Base-by-base conservation (phyloP, 495 filamentous ascomycete species). In the Tirmania nivea region DNA sequence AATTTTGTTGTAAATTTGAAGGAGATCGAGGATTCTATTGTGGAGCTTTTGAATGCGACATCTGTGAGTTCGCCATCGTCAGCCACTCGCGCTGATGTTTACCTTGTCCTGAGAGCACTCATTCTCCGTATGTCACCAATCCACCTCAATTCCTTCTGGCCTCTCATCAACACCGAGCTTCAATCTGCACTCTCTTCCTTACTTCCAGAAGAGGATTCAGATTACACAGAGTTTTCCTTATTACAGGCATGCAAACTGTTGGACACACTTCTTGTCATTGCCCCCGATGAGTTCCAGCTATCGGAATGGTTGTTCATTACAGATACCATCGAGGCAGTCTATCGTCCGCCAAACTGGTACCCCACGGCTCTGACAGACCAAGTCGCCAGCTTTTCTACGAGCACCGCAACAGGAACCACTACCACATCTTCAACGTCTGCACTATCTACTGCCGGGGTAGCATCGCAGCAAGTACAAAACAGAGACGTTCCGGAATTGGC, bases 281-380 rank as follows among this genome's bases (percentile, higher is more conserved):
- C 80, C 5, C 90, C 87, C 0, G 92, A 99, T 57, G 90, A 96
- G 62, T 99, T 95, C 66, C 90, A 96, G 64, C 72, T 94, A 39
- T 76, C 86, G 53, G 86, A 94, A 69, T 99, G 90, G 90, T 75
- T 96, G 16, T 99, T 92, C 66, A 78, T 96, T 21, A 89, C 87
- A 6, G 92, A 99, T 64, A 95, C 88, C 36, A 88, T 94, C 58
- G 90, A 99, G 63, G 87, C 92, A 1, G 86, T 96, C 20, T 96
- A 96, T 62, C 78, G 82, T 14, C 80, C 86, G 1, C 66, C 76
- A n/a, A 68, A 72, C 50, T 83, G 79, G 69, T 73, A 78, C 52
- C 77, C 88, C 1, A 71, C 81, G 4, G 85, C 86, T 1, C 73
- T 96, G 10, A 81, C 83, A 16, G 90, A 97, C 58, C 84, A 89